Evolutionary conservation across 305 asterid species (phyloP).

Genomic region (Fraxinus velutina): DNA sequence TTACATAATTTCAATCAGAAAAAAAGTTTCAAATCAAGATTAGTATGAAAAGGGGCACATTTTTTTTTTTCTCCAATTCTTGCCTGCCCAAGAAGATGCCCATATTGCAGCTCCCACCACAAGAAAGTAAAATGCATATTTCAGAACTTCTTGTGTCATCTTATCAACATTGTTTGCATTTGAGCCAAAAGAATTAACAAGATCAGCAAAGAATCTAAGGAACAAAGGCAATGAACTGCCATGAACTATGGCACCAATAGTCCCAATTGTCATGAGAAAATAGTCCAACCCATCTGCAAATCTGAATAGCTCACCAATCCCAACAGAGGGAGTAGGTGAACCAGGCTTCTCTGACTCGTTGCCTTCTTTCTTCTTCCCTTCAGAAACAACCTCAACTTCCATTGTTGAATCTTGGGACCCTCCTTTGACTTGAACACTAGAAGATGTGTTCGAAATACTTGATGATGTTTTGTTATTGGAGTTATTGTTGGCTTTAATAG

Average conservation of each 20-base stretch:
- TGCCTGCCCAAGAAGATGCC: conserved; percentile 99
- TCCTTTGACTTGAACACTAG: not conserved
- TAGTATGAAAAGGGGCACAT: not conserved
- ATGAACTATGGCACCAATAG: conserved; percentile 92
- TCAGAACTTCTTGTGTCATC: conserved; percentile 92
- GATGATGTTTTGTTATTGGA: not conserved
- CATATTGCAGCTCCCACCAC: conserved; percentile 99
- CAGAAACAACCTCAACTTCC: conserved; percentile 42
- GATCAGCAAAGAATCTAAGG: conserved; percentile 98
- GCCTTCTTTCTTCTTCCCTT: conserved; percentile 38
- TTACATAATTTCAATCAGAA: conserved; percentile 3
- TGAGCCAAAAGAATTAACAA: conserved; percentile 92
- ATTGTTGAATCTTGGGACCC: conserved; percentile 18
- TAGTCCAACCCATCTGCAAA: conserved; percentile 87
- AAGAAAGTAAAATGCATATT: conserved; percentile 97
- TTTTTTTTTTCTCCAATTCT: not conserved
- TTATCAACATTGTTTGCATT: conserved; percentile 86
- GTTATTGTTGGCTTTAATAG: conserved; percentile 7
- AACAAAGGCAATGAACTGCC: conserved; percentile 93
- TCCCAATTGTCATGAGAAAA: conserved; percentile 72
- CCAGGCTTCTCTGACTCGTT: conserved; percentile 48
- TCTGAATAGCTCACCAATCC: conserved; percentile 71
- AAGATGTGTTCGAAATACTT: not conserved
- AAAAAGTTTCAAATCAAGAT: conserved; percentile 1
- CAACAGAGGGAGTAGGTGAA: conserved; percentile 45